Evolutionary conservation across 176 grass and related monocot species (phyloP).

Genomic region (Oryza longistaminata): DNA sequence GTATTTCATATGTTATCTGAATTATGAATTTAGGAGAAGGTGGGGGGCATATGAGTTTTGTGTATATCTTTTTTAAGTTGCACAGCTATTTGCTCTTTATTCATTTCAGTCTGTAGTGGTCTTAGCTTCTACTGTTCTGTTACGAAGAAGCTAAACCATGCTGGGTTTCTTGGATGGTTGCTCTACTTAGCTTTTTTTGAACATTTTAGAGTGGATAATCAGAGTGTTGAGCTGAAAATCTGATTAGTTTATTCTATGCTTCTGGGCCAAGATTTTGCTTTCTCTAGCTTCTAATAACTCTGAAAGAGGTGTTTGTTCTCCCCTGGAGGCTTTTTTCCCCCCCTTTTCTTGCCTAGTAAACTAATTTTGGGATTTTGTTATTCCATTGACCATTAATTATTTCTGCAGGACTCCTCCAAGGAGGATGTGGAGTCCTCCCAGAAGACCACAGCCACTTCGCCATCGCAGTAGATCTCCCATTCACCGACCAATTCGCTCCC

Average conservation of each 20-base stretch:
- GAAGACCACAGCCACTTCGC: constrained; percentile 66
- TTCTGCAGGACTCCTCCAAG: constrained; percentile 68
- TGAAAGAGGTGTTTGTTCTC: neutral
- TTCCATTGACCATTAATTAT: neutral
- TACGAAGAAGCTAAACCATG: neutral
- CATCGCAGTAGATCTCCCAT: constrained; percentile 55
- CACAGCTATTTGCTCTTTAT: neutral
- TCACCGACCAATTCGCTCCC: constrained; percentile 56
- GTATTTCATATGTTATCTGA: neutral
- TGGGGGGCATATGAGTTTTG: neutral
- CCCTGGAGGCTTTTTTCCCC: neutral
- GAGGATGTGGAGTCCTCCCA: constrained; percentile 64
- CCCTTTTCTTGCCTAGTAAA: neutral
- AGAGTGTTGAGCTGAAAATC: neutral
- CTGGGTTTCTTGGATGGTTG: constrained; percentile 1
- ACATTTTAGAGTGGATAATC: neutral
- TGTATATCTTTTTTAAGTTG: neutral
- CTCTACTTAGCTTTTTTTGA: neutral
- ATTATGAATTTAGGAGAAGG: neutral
- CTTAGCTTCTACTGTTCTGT: neutral
- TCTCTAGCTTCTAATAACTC: neutral
- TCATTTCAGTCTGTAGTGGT: neutral
- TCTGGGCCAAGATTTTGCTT: neutral
- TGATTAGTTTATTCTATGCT: neutral
- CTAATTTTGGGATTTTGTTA: neutral